Base-by-base conservation (phyloP, 805 yeast species). In the Nakazawaea populi region DNA sequence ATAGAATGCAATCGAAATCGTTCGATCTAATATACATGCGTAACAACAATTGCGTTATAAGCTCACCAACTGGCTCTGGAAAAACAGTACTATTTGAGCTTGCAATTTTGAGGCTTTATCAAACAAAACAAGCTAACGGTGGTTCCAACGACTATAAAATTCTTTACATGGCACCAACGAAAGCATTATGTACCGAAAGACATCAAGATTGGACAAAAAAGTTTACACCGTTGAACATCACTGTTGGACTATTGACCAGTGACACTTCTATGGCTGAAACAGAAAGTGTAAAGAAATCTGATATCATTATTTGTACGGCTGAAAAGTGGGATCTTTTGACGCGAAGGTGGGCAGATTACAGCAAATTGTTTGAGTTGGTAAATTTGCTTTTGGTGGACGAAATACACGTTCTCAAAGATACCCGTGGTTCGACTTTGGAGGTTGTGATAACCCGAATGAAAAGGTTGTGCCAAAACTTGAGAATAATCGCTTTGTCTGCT, bases 281-380 rank as follows among this genome's bases (percentile, higher is more conserved):
- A 5, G 80, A 74, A 10, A 67, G 62, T 39, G 78, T 75, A 3
- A 70, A 70, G 59, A 70, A 64, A n/a, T 71, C 81, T 1, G 75
- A 76, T 51, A 68, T 81, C 4, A 77, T 81, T 8, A 73, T 81
- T 7, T 74, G 83, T 1, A 81, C 85, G 1, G 85, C 85, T 4
- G 85, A 81, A 59, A 81, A 80, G 59, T 79, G 83, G 83, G 85
- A 81, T 56, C 64, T 75, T 42, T 63, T 79, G 51, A 77, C 85
- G 0, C 65, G 84, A 55, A 74, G 71, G 55, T 73, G 80, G 79
- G 57, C 63, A 2, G 80, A 77, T 55, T 71, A 65, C 54, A 57
- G 57, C 30, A 67, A 61, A 34, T 52, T 73, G 14, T 69, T 76
- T 56, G 63, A 69, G 60, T 58, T 74, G 57, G 58, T 76, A 48